Base-by-base conservation (phyloP, 768 basidiomycete genomes). In the Leucocoprinus sp. region DNA sequence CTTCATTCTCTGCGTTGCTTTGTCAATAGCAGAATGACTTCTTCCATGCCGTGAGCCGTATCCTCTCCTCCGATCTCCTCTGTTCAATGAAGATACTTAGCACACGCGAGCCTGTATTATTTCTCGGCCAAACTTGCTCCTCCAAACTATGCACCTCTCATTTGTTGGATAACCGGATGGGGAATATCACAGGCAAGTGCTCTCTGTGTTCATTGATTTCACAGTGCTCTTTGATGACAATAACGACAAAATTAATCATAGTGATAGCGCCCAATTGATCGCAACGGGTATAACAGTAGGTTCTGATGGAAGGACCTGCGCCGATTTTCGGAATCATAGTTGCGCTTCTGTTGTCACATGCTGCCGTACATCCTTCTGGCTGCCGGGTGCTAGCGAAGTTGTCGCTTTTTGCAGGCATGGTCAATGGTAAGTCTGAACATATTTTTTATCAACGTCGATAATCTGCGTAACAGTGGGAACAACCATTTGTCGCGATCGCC, bases 81-180 rank as follows among this genome's bases (percentile, higher is more conserved):
- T 5, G 4, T 33, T 31, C 9, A 21, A 22, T 19, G 8, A 6
- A 17, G 1, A 15, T 2, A 5, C 23, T 7, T 19, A 86, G 84
- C 42, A 87, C 84, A 84, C 51, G 84, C 84, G 5, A 84, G 84
- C 0, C 65, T 87, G 14, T 86, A 86, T 58, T 87, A 85, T 59
- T 86, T 85, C 60, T 81, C 84, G 2, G 80, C 84, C 0, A 85
- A 82, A 56, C 60, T 87, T 35, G 84, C 84, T 2, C 80, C 82
- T 1, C 69, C 70, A 5, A 67, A 71, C 54, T 76, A 77, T 45
- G 70, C 79, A 2, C 69, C 81, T 5, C 61, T 87, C 42, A 76
- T 80, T 1, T 78, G 80, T 51, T 80, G 78, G 77, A 71, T 80
- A 42, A 80, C 78, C 37, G 77, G 67, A 50, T 50, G 52, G 50